Conservation (phyloP, 2,329 filamentous ascomycete genomes). For the Alternaria ventricosa region DNA sequence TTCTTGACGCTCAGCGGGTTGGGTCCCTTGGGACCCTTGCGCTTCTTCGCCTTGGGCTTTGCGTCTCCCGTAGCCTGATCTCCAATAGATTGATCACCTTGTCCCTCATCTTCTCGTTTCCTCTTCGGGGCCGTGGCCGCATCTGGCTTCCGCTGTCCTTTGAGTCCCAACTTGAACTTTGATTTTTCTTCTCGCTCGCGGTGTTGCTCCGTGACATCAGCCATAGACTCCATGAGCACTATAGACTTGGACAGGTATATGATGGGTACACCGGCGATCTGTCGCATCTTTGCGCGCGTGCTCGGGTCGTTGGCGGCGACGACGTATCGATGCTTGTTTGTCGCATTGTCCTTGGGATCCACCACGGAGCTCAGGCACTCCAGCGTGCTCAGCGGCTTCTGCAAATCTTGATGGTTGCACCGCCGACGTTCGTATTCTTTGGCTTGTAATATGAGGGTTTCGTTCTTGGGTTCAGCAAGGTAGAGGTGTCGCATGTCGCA, state of each 20-base stretch:
- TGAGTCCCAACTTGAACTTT: constrained; percentile 76
- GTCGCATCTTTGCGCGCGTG: constrained; percentile 68
- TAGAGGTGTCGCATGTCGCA: constrained; percentile 83
- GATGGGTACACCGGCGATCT: constrained; percentile 74
- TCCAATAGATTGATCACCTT: constrained; percentile 30
- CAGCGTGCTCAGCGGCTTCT: constrained; percentile 70
- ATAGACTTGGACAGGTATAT: constrained; percentile 81
- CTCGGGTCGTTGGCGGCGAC: constrained; percentile 75
- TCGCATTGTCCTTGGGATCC: constrained; percentile 73
- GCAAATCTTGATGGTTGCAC: constrained; percentile 79
- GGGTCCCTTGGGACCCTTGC: constrained; percentile 69
- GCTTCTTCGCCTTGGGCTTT: constrained; percentile 57
- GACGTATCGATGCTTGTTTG: constrained; percentile 81
- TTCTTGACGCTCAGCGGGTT: constrained; percentile 77
- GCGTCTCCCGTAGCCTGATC: constrained; percentile 27
- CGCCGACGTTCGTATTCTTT: constrained; percentile 78
- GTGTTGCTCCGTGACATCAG: constrained; percentile 66
- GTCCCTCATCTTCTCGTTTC: constrained; percentile 57
- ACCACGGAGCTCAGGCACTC: constrained; percentile 79
- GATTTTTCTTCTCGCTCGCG: constrained; percentile 72
- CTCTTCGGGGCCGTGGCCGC: constrained; percentile 42
- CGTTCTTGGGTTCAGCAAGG: constrained; percentile 61
- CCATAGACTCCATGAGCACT: constrained; percentile 82
- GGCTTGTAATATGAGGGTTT: constrained; percentile 72
- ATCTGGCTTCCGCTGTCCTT: constrained; percentile 49